Evolutionary conservation across 805 yeast genomes (phyloP).

Genomic region (Nakazawaea ambrosiae): DNA sequence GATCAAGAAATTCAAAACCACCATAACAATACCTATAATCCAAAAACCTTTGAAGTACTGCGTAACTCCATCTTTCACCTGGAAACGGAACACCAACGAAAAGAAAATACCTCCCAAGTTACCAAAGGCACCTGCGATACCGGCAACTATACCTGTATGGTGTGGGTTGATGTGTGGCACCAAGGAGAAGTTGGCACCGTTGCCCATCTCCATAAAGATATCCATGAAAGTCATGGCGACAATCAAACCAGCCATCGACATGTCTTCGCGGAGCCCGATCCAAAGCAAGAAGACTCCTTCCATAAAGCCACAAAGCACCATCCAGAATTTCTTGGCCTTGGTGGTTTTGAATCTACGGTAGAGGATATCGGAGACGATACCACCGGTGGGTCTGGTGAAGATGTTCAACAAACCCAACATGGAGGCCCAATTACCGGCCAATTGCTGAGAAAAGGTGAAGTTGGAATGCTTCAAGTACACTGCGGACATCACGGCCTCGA

Average conservation of each 20-base stretch:
- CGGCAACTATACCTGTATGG: constrained; percentile 30
- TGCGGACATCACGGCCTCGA: constrained; percentile 20
- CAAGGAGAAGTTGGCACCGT: constrained; percentile 29
- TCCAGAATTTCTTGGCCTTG: constrained; percentile 26
- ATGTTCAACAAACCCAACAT: constrained; percentile 26
- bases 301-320: constrained; percentile 21
- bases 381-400: constrained; percentile 24
- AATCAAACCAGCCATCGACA: constrained; percentile 23
- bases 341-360: constrained; percentile 22
- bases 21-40: constrained; percentile 25
- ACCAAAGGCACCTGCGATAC: constrained; percentile 29
- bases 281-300: constrained; percentile 27
- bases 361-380: constrained; percentile 22
- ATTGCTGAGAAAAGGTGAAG: constrained; percentile 15
- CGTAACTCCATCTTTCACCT: constrained; percentile 18
- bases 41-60: constrained; percentile 24
- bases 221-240: constrained; percentile 24
- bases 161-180: constrained; percentile 28
- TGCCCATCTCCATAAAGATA: constrained; percentile 30
- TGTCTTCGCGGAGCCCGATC: constrained; percentile 24
- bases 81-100: constrained; percentile 27
- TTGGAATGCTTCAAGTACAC: constrained; percentile 17
- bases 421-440: constrained; percentile 25
- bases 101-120: constrained; percentile 29
- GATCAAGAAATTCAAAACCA: constrained; percentile 19